Conservation (phyloP, 2,329 filamentous ascomycete species). For the Rutstroemia sydowiana region DNA sequence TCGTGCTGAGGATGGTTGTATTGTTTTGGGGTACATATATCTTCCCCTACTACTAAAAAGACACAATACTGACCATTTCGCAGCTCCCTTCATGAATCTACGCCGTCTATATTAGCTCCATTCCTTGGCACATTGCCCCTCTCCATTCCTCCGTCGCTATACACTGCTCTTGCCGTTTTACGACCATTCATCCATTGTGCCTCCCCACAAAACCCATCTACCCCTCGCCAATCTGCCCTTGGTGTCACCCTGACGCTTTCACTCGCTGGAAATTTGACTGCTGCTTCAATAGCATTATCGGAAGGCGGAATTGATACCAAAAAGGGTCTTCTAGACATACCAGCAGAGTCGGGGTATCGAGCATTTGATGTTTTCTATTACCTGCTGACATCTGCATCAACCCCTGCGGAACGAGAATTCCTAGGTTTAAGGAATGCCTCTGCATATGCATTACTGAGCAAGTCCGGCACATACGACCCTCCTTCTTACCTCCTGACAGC, state of each 20-base stretch:
- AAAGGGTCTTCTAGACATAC: slow-evolving; percentile 73
- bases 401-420: slow-evolving; percentile 81
- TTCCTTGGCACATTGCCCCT: slow-evolving; percentile 79
- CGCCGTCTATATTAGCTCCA: slow-evolving; percentile 74
- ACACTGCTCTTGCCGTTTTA: slow-evolving; percentile 72
- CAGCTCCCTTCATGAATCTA: slow-evolving; percentile 82
- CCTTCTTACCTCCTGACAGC: slow-evolving; percentile 86
- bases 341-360: slow-evolving; percentile 71
- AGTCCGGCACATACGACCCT: slow-evolving; percentile 77
- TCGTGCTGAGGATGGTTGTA: slow-evolving; percentile 89
- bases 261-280: slow-evolving; percentile 70
- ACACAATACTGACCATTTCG: slow-evolving; percentile 4
- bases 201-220: slow-evolving; percentile 82
- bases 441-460: slow-evolving; percentile 69
- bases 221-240: slow-evolving; percentile 71
- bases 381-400: slow-evolving; percentile 84
- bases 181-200: slow-evolving; percentile 82
- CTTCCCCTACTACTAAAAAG: not conserved
- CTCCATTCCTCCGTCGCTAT: slow-evolving; percentile 65
- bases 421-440: slow-evolving; percentile 71
- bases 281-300: slow-evolving; percentile 69
- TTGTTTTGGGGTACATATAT: slow-evolving; percentile 77
- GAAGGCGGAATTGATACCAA: slow-evolving; percentile 81
- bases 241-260: slow-evolving; percentile 76
- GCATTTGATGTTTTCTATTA: slow-evolving; percentile 99